These are phyloP conservation scores for Heliosperma pusillum DNA, from an alignment of 148 eudicot species.

Conservation along the genomic window DNA sequence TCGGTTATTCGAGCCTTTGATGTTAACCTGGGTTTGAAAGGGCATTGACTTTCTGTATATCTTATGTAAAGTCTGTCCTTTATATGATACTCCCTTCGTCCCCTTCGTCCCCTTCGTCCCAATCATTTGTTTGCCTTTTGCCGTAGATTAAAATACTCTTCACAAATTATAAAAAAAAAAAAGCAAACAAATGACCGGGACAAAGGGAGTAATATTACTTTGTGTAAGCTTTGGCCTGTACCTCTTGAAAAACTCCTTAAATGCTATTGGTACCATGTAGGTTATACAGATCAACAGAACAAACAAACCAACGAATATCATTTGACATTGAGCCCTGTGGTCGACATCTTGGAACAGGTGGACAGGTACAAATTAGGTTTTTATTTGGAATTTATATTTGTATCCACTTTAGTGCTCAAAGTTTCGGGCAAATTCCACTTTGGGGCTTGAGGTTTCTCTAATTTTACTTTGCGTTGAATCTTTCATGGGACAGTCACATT, in stretches of 20 bases:
- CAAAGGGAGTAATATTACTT: neutral
- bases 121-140: too few species aligned
- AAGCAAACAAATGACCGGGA: too few species aligned
- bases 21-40: neutral
- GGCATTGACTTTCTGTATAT: neutral
- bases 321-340: conserved; percentile 92
- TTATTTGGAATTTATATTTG: neutral
- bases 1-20: neutral
- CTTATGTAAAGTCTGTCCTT: neutral
- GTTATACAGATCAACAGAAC: conserved; percentile 84
- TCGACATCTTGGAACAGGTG: conserved; percentile 92
- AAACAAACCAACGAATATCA: conserved; percentile 84
- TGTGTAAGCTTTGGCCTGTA: conserved; percentile 2
- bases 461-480: too few species aligned
- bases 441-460: too few species aligned
- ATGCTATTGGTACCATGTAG: conserved; percentile 31
- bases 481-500: too few species aligned
- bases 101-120: too few species aligned
- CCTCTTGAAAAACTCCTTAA: neutral
- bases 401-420: neutral
- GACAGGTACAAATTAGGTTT: conserved; percentile 55
- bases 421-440: neutral
- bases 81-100: too few species aligned
- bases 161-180: too few species aligned
- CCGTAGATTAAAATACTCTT: too few species aligned